Evolutionary conservation across 164 flowering plant genomes (phyloP).

Genomic region (Nymphaea colorata): DNA sequence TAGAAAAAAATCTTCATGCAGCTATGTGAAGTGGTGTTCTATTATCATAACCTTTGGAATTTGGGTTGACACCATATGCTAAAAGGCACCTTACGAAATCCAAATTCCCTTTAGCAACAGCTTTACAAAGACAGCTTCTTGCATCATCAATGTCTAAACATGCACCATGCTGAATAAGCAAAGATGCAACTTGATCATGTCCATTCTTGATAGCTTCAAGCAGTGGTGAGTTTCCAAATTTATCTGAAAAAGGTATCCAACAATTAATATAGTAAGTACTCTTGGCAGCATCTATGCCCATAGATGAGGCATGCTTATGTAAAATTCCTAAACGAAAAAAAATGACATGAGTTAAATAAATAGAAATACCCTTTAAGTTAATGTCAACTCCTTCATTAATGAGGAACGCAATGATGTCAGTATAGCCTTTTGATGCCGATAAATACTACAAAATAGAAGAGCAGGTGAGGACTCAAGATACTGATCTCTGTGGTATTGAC

Average conservation of each 20-base stretch:
- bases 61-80: slow-evolving; percentile 65
- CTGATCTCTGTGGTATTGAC: neutral
- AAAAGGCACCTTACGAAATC: slow-evolving; percentile 62
- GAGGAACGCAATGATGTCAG: slow-evolving; percentile 34
- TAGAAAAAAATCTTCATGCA: slow-evolving; percentile 77
- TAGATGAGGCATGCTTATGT: too few relatives aligned
- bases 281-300: too few relatives aligned
- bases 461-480: neutral
- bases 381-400: slow-evolving; percentile 37
- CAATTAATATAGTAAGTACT: neutral
- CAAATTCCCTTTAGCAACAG: slow-evolving; percentile 54
- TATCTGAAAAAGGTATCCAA: slow-evolving; percentile 30
- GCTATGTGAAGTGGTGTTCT: slow-evolving; percentile 89
- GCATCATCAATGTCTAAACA: slow-evolving; percentile 44
- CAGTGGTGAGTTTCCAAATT: slow-evolving; percentile 77
- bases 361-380: slow-evolving; percentile 31
- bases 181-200: slow-evolving; percentile 61
- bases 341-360: neutral
- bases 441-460: slow-evolving; percentile 43
- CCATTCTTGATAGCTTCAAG: slow-evolving; percentile 79
- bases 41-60: slow-evolving; percentile 68
- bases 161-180: slow-evolving; percentile 64
- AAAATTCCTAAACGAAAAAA: neutral
- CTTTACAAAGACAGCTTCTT: slow-evolving; percentile 53
- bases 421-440: slow-evolving; percentile 64